These are phyloP conservation scores for Spergularia azorica DNA, from an alignment of 179 eudicot species.

Conservation along the genomic window DNA sequence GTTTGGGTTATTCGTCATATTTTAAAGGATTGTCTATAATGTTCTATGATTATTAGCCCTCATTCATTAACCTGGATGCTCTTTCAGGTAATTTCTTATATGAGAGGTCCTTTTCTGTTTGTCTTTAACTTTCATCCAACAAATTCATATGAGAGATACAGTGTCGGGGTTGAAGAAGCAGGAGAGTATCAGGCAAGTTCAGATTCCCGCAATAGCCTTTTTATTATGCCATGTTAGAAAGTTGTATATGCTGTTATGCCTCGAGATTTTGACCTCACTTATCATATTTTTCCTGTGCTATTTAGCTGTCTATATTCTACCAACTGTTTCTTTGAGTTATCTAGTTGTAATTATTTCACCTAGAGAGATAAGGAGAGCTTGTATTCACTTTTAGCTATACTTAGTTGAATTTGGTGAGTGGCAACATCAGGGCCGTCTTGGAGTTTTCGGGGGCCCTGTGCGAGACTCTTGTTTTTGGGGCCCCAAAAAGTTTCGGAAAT, in stretches of 20 bases:
- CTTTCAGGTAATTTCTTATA: constrained; percentile 80
- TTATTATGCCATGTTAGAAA: constrained; percentile 13
- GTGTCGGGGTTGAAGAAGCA: constrained; percentile 93
- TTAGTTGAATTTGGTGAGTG: no score
- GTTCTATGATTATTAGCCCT: not conserved
- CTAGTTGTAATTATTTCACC: no score
- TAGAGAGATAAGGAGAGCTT: no score
- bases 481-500: no score
- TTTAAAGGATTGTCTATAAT: not conserved
- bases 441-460: no score
- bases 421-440: no score
- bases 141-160: constrained; percentile 64
- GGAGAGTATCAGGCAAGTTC: constrained; percentile 92
- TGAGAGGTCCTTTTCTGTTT: constrained; percentile 84
- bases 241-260: not conserved
- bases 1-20: not conserved
- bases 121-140: constrained; percentile 87
- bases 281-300: not conserved
- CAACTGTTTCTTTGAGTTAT: not conserved
- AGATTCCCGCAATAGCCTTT: constrained; percentile 6
- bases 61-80: not conserved
- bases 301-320: not conserved
- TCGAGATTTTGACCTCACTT: no score
- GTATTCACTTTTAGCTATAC: no score
- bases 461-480: no score